Conservation (phyloP, 805 yeast species). For the Suhomyces prunicola region DNA sequence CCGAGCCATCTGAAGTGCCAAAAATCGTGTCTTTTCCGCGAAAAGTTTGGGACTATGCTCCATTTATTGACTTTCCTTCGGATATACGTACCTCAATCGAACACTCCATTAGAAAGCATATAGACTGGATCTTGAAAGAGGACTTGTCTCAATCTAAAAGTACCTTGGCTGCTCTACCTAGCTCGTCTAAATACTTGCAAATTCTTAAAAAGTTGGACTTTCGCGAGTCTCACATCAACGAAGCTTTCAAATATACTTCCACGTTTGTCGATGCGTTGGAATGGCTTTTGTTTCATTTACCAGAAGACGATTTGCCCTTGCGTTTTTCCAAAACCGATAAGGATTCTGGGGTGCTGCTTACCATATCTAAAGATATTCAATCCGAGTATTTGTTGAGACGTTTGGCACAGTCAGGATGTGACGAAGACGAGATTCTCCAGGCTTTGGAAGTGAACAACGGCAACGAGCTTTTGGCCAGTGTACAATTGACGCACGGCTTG, state of each 20-base stretch:
- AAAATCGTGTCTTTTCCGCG: conserved; percentile 32
- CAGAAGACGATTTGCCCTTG: conserved; percentile 88
- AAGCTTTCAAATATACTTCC: conserved; percentile 60
- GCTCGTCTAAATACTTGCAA: neutral
- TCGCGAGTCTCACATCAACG: conserved; percentile 63
- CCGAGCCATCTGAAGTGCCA: neutral
- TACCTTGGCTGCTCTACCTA: neutral
- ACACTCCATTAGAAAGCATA: conserved; percentile 51
- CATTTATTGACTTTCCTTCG: conserved; percentile 64
- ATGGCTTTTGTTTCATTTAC: conserved; percentile 84
- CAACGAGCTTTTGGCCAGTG: conserved; percentile 51
- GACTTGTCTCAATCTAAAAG: conserved; percentile 10
- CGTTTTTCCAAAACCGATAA: conserved; percentile 54
- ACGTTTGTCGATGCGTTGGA: conserved; percentile 55
- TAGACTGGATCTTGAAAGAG: conserved; percentile 47
- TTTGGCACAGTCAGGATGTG: conserved; percentile 65
- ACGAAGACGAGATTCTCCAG: conserved; percentile 57
- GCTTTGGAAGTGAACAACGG: conserved; percentile 40
- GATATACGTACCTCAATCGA: conserved; percentile 64
- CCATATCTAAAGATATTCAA: conserved; percentile 50
- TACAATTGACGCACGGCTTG: conserved; percentile 43
- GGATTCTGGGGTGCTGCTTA: conserved; percentile 58
- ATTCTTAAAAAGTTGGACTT: conserved; percentile 53
- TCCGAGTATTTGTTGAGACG: conserved; percentile 58
- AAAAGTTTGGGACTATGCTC: conserved; percentile 70